Percentiles rank a stretch among this genome's conserved stretches.
These are phyloP conservation scores for Zygoascus flipseniorum DNA, from an alignment of 805 yeast species.

Conservation along the genomic window DNA sequence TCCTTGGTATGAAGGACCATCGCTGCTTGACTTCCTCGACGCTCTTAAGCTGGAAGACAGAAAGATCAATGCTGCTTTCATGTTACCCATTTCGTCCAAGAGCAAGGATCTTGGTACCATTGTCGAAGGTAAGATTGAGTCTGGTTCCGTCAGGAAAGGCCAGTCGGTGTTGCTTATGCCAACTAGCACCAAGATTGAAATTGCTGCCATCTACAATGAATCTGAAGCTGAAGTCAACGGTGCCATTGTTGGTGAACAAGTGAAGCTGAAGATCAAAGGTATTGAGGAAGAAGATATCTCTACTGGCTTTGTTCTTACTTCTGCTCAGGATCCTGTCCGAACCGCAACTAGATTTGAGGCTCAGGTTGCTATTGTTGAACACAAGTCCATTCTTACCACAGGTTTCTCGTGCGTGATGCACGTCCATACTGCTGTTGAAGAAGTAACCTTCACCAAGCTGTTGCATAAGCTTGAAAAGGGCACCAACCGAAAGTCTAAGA, in stretches of 20 bases:
- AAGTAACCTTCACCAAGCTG: slow-evolving; percentile 71
- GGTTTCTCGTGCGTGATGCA: slow-evolving; percentile 99
- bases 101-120: slow-evolving; percentile 96
- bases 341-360: slow-evolving; percentile 90
- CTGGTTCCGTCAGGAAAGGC: slow-evolving; percentile 85
- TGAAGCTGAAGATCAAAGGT: slow-evolving; percentile 85
- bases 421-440: slow-evolving; percentile 96
- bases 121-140: slow-evolving; percentile 96
- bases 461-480: slow-evolving; percentile 94
- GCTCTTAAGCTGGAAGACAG: slow-evolving; percentile 72
- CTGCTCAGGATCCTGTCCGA: slow-evolving; percentile 79
- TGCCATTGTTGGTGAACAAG: slow-evolving; percentile 96
- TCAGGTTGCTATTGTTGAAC: slow-evolving; percentile 92
- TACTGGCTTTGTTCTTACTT: slow-evolving; percentile 85
- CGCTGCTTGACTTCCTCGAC: slow-evolving; percentile 85
- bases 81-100: slow-evolving; percentile 92
- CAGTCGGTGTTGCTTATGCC: slow-evolving; percentile 82
- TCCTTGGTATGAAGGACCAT: slow-evolving; percentile 93
- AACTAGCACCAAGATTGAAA: slow-evolving; percentile 74
- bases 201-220: slow-evolving; percentile 82
- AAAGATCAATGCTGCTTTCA: slow-evolving; percentile 88
- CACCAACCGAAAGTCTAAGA: slow-evolving; percentile 91
- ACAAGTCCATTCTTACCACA: slow-evolving; percentile 85
- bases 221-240: slow-evolving; percentile 88
- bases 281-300: slow-evolving; percentile 95